Evolutionary conservation across 768 basidiomycete species (phyloP).

Genomic region (Glaciozyma antarctica): DNA sequence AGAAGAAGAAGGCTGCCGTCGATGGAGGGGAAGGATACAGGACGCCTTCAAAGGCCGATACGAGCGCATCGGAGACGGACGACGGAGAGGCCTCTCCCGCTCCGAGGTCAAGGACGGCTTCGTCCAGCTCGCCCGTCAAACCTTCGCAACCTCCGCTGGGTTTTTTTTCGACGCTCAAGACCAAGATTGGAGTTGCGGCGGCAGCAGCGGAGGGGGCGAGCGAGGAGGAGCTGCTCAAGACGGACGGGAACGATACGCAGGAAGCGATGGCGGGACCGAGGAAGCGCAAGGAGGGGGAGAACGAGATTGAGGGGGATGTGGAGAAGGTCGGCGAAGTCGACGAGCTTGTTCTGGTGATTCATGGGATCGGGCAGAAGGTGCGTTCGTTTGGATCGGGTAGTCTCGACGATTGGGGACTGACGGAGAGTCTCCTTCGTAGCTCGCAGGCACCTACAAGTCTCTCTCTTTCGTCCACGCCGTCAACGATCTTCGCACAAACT

Average conservation of each 20-base stretch:
- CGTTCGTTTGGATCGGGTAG: neutral
- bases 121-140: neutral
- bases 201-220: neutral
- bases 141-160: neutral
- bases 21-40: neutral
- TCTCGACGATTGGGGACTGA: neutral
- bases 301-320: neutral
- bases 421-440: neutral
- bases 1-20: constrained; percentile 7
- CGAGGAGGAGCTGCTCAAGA: neutral
- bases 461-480: constrained; percentile 33
- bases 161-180: neutral
- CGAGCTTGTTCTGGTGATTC: constrained; percentile 33
- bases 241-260: constrained; percentile 5
- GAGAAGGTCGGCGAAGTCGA: constrained; percentile 28
- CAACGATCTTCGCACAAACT: constrained; percentile 28
- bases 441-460: constrained; percentile 27
- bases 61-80: constrained; percentile 11
- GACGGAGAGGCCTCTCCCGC: neutral
- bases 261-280: constrained; percentile 11
- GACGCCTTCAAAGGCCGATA: neutral
- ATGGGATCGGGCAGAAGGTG: constrained; percentile 34
- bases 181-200: neutral
- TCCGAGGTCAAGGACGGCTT: neutral
- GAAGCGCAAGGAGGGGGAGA: constrained; percentile 9